phyloP scores from a whole-genome alignment of 345 rosid genomes.

The Reutealis trisperma region DNA sequence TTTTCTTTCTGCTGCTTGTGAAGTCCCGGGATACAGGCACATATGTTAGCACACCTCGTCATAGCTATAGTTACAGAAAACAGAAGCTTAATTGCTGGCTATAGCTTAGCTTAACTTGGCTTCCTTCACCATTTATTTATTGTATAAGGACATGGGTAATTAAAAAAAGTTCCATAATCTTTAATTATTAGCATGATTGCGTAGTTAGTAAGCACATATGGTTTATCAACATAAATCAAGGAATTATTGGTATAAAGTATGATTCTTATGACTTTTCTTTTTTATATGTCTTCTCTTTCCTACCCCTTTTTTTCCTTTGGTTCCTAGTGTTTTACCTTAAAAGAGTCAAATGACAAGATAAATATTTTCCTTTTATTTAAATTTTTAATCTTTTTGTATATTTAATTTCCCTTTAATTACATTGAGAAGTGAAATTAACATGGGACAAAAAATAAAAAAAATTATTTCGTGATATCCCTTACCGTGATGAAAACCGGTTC shows the following conservation, averaged over 20 bases:
- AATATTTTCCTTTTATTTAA: no score
- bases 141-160: neutral
- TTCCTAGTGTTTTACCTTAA: neutral
- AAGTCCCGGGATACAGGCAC: conserved; percentile 23
- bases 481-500: no score
- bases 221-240: conserved; percentile 7
- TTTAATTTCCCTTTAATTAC: no score
- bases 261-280: neutral
- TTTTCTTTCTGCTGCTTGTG: conserved; percentile 12
- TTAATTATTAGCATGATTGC: conserved; percentile 1
- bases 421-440: no score
- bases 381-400: no score
- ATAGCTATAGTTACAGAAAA: neutral
- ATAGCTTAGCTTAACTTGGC: neutral
- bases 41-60: conserved; percentile 18
- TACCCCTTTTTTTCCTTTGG: neutral
- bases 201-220: neutral
- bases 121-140: neutral
- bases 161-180: neutral
- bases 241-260: conserved; percentile 2
- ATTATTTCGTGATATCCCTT: no score
- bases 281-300: no score
- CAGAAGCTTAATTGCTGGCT: no score
- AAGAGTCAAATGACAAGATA: neutral
- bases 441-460: no score